Evolutionary conservation across 768 basidiomycete genomes (phyloP).

Genomic region (Exsudoporus frostii): DNA sequence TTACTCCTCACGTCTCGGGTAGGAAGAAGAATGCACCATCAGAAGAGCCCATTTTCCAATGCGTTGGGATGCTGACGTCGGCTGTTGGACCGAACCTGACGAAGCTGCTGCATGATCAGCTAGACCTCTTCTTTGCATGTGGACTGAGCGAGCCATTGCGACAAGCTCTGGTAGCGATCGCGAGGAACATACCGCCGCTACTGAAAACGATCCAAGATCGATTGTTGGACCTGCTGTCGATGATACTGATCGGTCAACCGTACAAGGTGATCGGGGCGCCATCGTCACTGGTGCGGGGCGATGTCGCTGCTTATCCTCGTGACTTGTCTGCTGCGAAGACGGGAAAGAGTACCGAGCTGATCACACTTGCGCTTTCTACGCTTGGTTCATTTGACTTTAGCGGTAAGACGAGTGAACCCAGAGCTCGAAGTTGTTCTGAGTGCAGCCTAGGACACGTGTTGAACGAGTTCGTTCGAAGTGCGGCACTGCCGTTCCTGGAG

Average conservation of each 20-base stretch:
- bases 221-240: conserved; percentile 79
- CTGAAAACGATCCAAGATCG: conserved; percentile 95
- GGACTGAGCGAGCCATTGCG: conserved; percentile 88
- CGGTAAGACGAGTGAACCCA: conserved; percentile 44
- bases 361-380: conserved; percentile 82
- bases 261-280: conserved; percentile 91
- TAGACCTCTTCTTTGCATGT: conserved; percentile 94
- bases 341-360: conserved; percentile 63
- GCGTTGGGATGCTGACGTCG: conserved; percentile 91
- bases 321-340: conserved; percentile 51
- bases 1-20: conserved; percentile 1
- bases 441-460: conserved; percentile 70
- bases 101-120: conserved; percentile 91
- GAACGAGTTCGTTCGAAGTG: conserved; percentile 92
- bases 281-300: conserved; percentile 51
- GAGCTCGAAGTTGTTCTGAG: conserved; percentile 9
- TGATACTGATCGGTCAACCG: conserved; percentile 75
- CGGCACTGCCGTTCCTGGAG: conserved; percentile 90
- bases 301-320: conserved; percentile 45
- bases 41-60: conserved; percentile 96
- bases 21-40: conserved; percentile 88
- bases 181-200: conserved; percentile 83
- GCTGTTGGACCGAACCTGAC: conserved; percentile 96
- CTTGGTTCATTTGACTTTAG: conserved; percentile 93
- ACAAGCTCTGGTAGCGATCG: conserved; percentile 80